Conservation (phyloP, 2,329 filamentous ascomycete species). For the Arthrobotrys musiformis region DNA sequence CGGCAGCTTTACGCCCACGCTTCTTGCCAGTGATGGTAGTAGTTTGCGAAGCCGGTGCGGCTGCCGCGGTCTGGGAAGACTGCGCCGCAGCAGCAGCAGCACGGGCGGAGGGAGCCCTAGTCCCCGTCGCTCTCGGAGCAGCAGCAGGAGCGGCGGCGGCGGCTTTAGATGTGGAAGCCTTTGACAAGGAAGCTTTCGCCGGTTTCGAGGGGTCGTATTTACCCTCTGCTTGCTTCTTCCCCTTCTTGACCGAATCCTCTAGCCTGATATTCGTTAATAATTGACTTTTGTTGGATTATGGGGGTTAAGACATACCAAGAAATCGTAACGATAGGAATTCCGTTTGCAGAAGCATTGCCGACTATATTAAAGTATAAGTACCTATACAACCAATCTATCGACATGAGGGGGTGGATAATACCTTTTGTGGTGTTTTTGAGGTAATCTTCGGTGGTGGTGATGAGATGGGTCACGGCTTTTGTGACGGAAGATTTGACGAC, state of each 20-base stretch:
- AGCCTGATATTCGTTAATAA: slow-evolving; percentile 21
- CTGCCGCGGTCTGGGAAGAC: slow-evolving; percentile 1
- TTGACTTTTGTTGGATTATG: neutral
- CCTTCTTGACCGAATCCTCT: slow-evolving; percentile 43
- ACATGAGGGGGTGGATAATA: slow-evolving; percentile 11
- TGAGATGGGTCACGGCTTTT: slow-evolving; percentile 68
- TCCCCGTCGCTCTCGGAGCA: slow-evolving; percentile 61
- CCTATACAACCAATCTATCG: neutral
- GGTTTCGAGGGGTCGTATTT: slow-evolving; percentile 45
- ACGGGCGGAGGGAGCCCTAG: slow-evolving; percentile 36
- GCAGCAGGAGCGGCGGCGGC: slow-evolving; percentile 25
- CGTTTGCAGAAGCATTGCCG: slow-evolving; percentile 17
- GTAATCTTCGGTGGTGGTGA: slow-evolving; percentile 69
- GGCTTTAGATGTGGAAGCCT: slow-evolving; percentile 13
- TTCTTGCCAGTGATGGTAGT: slow-evolving; percentile 54
- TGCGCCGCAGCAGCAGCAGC: slow-evolving; percentile 58
- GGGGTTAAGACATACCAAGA: slow-evolving; percentile 16
- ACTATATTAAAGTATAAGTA: neutral
- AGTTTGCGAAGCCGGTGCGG: slow-evolving; percentile 37
- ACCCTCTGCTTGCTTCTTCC: slow-evolving; percentile 48
- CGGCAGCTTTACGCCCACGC: slow-evolving; percentile 55
- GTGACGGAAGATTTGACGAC: slow-evolving; percentile 66
- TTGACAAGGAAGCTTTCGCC: slow-evolving; percentile 4
- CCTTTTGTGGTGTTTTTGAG: slow-evolving; percentile 67
- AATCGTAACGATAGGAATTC: slow-evolving; percentile 31